phyloP scores from a whole-genome alignment of 1,284 basidiomycete genomes.

The Cryptococcus sp. region DNA sequence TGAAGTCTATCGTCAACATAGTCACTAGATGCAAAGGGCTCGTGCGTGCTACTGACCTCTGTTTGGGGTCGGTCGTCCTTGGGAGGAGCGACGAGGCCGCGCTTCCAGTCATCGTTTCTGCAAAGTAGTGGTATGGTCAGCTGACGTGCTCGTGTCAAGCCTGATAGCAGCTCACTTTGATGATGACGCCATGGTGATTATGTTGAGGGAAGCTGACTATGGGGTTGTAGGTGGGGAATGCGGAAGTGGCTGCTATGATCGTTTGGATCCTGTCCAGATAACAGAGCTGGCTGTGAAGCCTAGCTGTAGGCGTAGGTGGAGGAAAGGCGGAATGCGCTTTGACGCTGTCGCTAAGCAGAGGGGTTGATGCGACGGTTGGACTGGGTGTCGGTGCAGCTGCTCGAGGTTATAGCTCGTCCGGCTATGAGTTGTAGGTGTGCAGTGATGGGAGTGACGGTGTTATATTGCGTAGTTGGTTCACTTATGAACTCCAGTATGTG shows the following conservation, averaged over 20 bases:
- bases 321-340: no score
- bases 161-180: constrained; percentile 32
- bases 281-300: no score
- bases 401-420: no score
- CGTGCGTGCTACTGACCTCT: constrained; percentile 58
- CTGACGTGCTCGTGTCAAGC: background rate
- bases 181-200: constrained; percentile 49
- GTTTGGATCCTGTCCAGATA: no score
- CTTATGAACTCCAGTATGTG: background rate
- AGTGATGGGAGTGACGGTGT: no score
- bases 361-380: no score
- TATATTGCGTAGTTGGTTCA: background rate
- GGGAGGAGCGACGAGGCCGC: constrained; percentile 72
- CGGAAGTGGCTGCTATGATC: no score
- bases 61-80: constrained; percentile 92
- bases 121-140: background rate
- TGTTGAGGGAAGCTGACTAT: background rate
- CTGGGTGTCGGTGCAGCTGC: no score
- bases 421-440: no score
- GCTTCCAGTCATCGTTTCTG: constrained; percentile 40
- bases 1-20: background rate
- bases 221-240: no score
- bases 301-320: no score
- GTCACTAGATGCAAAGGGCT: constrained; percentile 1
- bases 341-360: no score